Evolutionary conservation across 306 rosid genomes (phyloP), one percentile per base, ranked within the genome.

Genomic region (Acacia crassicarpa): DNA sequence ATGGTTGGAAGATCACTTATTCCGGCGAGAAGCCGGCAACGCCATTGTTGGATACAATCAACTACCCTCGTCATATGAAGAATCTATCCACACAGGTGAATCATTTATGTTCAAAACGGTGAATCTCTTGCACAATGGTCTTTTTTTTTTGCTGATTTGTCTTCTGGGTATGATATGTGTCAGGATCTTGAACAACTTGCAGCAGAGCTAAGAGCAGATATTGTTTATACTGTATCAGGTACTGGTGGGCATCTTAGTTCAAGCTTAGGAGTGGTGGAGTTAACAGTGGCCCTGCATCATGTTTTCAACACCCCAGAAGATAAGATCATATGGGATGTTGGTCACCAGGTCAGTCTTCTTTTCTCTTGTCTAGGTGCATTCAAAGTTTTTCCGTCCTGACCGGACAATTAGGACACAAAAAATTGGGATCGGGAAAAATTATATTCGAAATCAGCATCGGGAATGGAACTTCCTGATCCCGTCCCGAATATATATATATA

Each of bases 301-400:
- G 99, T 93, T 66, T 93, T 95, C 90, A 79, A 84, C 87, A 87
- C 97, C 45, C 98, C 98, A 13, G 86, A 92, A 30, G 96, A 95
- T 83, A 95, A 92, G 83, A 92, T 95, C 78, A 88, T 93, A 49
- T 95, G 99, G 99, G 99, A 95, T 85, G 98, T 95, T 79, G 99
- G 99, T 6, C 99, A 95, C 89, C 99, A 93, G 91, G 99, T 93
- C 7, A 22, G 20, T 66, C 74, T 49, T 67, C 49, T 8, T 20
- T 59, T 4, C 19, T 30, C 40, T 22, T 46, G 41, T 38, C 8
- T 6, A 38, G 41, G 41, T 0, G 41, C 0, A 6, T 38, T 38
- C 41, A 6, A 38, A 38, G 41, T 38, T 38, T 38, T 38, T 1
- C 41, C 41, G 1, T 33, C 38, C 38, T 4, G 7, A 35, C 41